Conservation (phyloP, 257 asterid genomes). For the Lycium barbarum region DNA sequence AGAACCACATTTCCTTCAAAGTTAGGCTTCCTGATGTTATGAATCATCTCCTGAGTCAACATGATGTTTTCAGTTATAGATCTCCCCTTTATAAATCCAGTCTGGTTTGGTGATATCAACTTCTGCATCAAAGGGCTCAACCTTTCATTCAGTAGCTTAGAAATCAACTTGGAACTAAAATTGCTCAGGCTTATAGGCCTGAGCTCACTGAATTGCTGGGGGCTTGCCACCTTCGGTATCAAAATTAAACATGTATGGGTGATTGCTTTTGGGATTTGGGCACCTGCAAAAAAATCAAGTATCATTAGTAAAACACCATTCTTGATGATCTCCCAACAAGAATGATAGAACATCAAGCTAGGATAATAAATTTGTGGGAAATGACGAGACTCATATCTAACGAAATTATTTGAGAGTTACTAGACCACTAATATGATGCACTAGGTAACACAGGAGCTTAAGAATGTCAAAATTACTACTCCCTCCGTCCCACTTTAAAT, state of each 20-base stretch:
- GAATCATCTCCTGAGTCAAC: no score
- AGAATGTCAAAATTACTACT: no score
- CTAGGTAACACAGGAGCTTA: no score
- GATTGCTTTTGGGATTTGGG: background rate
- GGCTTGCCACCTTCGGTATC: background rate
- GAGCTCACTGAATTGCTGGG: background rate
- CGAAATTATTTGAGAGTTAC: no score
- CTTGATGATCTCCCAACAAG: slow-evolving; percentile 4
- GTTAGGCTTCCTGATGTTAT: background rate
- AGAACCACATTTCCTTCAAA: background rate
- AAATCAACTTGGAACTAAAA: background rate
- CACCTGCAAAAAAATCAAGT: background rate
- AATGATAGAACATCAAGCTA: background rate
- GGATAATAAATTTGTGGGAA: no score
- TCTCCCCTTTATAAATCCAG: background rate
- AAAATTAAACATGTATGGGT: background rate
- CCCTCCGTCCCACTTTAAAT: no score
- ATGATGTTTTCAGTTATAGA: background rate
- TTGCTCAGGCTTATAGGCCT: no score
- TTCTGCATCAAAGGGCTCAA: background rate
- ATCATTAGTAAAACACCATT: background rate
- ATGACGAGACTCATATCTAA: no score
- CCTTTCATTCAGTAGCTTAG: background rate
- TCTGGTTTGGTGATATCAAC: background rate
- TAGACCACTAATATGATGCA: no score